Conservation (phyloP, 208 protist species). For the Blechomonas ayalai region DNA sequence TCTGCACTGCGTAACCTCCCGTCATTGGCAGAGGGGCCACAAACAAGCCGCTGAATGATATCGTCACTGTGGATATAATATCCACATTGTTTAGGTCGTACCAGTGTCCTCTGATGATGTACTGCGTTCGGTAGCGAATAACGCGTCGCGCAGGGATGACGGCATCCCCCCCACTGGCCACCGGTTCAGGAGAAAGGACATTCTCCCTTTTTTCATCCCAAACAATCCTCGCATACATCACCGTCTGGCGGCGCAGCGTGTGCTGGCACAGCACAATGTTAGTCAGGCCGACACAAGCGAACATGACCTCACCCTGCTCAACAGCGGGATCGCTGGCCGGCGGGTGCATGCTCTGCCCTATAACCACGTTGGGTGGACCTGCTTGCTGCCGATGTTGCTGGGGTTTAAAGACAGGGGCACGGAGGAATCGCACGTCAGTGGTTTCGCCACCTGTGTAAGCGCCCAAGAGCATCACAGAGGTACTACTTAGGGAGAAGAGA, state of each 20-base stretch:
- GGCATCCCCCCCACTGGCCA: neutral
- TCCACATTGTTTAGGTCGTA: slow-evolving; percentile 3
- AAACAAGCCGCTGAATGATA: too few species aligned
- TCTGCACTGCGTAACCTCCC: too few species aligned
- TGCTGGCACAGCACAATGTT: slow-evolving; percentile 9
- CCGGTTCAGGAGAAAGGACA: neutral
- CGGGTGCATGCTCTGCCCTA: neutral
- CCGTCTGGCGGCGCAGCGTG: slow-evolving; percentile 3
- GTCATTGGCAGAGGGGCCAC: too few species aligned
- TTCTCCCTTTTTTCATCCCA: neutral
- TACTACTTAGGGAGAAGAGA: neutral
- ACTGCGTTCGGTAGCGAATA: slow-evolving; percentile 8
- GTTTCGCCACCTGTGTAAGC: neutral
- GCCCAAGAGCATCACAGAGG: neutral
- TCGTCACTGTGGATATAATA: too few species aligned
- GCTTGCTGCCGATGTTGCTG: too few species aligned
- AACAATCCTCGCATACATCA: slow-evolving; percentile 3
- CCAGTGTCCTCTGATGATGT: slow-evolving; percentile 9
- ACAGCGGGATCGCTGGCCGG: neutral
- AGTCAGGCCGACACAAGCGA: neutral
- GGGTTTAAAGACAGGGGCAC: slow-evolving; percentile 4
- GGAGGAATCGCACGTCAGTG: neutral
- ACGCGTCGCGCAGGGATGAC: neutral
- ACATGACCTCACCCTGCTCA: slow-evolving; percentile 6
- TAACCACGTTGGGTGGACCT: too few species aligned